Evolutionary conservation across 306 rosid species (phyloP).

Genomic region (Quercus bicolor): DNA sequence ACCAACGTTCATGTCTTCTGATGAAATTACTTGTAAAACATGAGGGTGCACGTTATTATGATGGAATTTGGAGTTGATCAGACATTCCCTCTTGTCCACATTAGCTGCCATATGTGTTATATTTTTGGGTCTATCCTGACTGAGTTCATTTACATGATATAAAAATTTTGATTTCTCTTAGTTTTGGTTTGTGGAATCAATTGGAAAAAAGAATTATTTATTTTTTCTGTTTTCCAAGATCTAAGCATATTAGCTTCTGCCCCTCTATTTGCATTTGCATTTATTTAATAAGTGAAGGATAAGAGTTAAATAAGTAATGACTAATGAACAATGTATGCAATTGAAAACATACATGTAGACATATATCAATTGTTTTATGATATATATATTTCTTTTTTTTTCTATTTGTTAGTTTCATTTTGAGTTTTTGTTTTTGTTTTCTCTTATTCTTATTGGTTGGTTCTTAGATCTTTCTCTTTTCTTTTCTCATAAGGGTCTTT

Average conservation of each 20-base stretch:
- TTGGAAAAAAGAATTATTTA: not conserved
- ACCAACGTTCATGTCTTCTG: not conserved
- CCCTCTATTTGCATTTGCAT: not conserved
- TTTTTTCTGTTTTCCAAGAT: not conserved
- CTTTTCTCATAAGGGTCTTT: not conserved
- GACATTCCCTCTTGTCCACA: not conserved
- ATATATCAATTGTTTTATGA: not conserved
- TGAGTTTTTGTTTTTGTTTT: not conserved
- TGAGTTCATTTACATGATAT: not conserved
- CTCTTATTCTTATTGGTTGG: not conserved
- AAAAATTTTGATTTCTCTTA: not conserved
- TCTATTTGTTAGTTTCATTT: too few species aligned
- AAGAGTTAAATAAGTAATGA: not conserved
- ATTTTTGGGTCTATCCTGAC: not conserved
- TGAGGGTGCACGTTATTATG: not conserved
- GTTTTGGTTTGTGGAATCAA: not conserved
- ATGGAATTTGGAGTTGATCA: not conserved
- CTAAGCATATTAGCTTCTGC: not conserved
- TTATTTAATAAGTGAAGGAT: not conserved
- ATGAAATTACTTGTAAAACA: not conserved
- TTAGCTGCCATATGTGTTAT: not conserved
- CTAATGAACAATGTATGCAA: not conserved
- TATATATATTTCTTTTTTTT: not conserved
- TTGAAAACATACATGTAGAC: not conserved
- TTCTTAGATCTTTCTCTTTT: not conserved